Evolutionary conservation across 306 rosid species (phyloP), one percentile per base, ranked within the genome.

Genomic region (Herpetospermum pedunculosum): DNA sequence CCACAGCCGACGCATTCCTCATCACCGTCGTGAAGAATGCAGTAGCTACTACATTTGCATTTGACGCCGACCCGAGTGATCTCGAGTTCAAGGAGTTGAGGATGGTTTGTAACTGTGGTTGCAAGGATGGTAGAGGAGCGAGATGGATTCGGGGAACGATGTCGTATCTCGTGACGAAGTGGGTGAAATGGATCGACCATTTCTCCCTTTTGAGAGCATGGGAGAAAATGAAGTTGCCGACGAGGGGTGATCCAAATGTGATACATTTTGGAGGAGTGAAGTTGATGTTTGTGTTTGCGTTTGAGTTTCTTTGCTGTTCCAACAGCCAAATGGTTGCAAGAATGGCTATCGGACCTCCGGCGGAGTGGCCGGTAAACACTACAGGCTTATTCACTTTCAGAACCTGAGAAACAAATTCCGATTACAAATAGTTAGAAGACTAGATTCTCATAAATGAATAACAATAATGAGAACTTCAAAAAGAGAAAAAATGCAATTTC

Each of bases 131-230:
- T 21, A 75, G 26, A 10, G 98, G 96, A 47, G 98, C 81, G 23
- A 94, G 88, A 46, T 81, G 68, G 72, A 91, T 50, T n/a, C 96
- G 47, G 4, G 97, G 98, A 68, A 84, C 81, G 5, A 89, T 80
- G 84, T 91, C 97, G 48, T 72, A 88, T 80, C 86, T 80, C 79
- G 68, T 48, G 55, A 89, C 84, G 35, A 89, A 89, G 75, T 94
- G 90, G 25, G 83, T 57, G 81, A 94, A 91, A 68, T 72, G n/a
- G 9, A 19, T 6, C 28, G 90, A 78, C 97, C 97, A 94, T 0
- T 86, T 80, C 85, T 94, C 92, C 54, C 98, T 65, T 65, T 74
- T 77, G n/a, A 95, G 84, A 41, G 96, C 92, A 69, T 94, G 98
- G 78, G 97, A 82, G 74, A 92, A 67, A 34, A 92, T 83, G 48